These are phyloP conservation scores for Scytalidium sp. DNA, from an alignment of 2,329 filamentous ascomycete genomes.

Conservation along the genomic window DNA sequence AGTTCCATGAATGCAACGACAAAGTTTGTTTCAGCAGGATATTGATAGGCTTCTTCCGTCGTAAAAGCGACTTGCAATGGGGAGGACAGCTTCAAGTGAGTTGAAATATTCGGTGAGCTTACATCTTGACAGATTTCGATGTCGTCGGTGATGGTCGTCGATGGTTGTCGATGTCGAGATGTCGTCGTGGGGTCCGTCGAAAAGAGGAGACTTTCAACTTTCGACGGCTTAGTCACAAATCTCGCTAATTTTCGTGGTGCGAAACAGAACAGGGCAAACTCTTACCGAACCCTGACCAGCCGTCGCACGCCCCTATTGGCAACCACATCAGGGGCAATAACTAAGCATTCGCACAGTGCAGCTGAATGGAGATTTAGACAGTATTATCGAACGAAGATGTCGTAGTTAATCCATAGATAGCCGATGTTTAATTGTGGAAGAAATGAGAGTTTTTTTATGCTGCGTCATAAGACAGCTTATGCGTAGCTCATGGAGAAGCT, in stretches of 20 bases:
- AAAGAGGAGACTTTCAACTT: constrained; percentile 3
- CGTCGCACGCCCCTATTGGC: too few species aligned
- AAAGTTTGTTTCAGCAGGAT: too few species aligned
- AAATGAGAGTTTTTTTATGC: too few species aligned
- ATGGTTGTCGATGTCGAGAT: constrained; percentile 22
- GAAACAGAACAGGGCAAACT: background rate
- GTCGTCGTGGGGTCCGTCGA: constrained; percentile 1
- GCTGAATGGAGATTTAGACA: too few species aligned
- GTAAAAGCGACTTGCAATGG: background rate
- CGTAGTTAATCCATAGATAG: too few species aligned
- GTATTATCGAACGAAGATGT: too few species aligned
- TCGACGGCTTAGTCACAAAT: background rate
- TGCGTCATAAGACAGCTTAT: too few species aligned
- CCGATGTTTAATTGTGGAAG: too few species aligned
- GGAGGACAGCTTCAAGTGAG: background rate
- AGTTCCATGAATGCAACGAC: background rate
- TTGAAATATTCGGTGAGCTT: constrained; percentile 13
- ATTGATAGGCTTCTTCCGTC: too few species aligned
- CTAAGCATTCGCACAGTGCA: too few species aligned
- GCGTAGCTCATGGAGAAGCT: too few species aligned
- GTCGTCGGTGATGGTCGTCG: constrained; percentile 28
- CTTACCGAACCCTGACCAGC: background rate
- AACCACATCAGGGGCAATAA: too few species aligned
- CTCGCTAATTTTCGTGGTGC: constrained; percentile 3
- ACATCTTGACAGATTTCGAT: constrained; percentile 28